Base-by-base conservation (phyloP, 2,329 filamentous ascomycete species). In the Fusarium continuum region DNA sequence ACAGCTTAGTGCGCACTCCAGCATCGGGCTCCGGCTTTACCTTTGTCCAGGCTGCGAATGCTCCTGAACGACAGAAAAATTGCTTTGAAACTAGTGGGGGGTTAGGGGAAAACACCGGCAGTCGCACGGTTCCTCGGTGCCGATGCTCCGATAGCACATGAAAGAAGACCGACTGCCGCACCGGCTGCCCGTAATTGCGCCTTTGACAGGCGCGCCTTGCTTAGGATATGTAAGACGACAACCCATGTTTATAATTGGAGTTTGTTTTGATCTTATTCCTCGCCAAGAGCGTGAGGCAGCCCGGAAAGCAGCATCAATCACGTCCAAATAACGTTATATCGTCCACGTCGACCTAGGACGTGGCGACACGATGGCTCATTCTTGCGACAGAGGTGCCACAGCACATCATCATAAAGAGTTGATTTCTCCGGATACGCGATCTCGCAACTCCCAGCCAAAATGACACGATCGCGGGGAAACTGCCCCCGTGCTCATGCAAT, bases 381-480 rank as follows among this genome's bases (percentile, higher is more conserved):
- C 49, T 66, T 64, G 54, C 63, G 39, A 64, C 55, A 61, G 25
- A 47, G 40, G 40, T 61, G 32, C n/a, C 23, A 39, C 26, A 38
- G 22, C 44, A 45, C 19, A 61, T 55, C 11, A 41, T 32, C 36
- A 40, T 44, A 34, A 40, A 52, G 13, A 34, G 17, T 39, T 28
- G 28, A 9, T 45, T 55, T 25, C 35, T 46, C 47, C 38, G 47
- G 28, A 22, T 25, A 51, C 35, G 51, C 13, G 34, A 62, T 64
- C 56, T 56, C 68, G 68, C 65, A 70, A 70, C 51, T 39, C 45
- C 35, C 35, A 50, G 43, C 54, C 26, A 45, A 52, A 56, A 70
- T 70, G 68, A 45, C 69, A 70, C 70, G 64, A 69, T 70, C 62
- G 61, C 52, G 58, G 66, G 61, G 66, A 61, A 66, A 31, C 41